phyloP scores from a whole-genome alignment of 257 asterid genomes.

The Osmanthus fragrans region DNA sequence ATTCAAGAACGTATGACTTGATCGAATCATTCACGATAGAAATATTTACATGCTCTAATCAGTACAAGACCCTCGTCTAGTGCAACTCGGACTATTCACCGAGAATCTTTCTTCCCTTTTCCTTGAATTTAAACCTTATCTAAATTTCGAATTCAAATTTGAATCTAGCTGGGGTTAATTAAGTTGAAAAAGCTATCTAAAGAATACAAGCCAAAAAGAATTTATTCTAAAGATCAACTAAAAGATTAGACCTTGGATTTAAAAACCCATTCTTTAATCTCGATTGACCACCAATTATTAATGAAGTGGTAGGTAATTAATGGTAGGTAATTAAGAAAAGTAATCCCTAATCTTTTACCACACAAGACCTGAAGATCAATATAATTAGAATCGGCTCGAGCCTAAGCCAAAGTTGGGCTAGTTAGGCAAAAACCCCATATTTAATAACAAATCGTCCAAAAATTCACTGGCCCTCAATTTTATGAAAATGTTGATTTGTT shows the following conservation, averaged over 20 bases:
- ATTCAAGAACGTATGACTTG: too few relatives aligned
- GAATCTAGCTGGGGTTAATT: neutral
- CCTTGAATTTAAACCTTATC: neutral
- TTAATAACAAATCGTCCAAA: too few relatives aligned
- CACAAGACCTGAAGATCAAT: neutral
- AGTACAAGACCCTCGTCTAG: too few relatives aligned
- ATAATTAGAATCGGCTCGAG: too few relatives aligned
- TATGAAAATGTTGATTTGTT: too few relatives aligned
- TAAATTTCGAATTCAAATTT: neutral
- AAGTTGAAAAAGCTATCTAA: neutral
- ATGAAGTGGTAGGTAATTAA: neutral
- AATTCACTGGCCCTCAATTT: too few relatives aligned
- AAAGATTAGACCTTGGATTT: slow-evolving; percentile 14
- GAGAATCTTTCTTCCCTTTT: neutral
- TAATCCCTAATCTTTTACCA: neutral
- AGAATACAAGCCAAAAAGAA: neutral
- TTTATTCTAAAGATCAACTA: neutral
- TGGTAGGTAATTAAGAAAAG: neutral
- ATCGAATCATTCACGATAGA: too few relatives aligned
- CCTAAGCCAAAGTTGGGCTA: too few relatives aligned
- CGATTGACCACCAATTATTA: neutral
- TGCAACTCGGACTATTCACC: neutral
- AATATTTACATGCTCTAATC: too few relatives aligned
- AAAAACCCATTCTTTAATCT: neutral
- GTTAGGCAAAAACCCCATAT: too few relatives aligned